A percentile compares a stretch with the other conserved stretches of the same genome.
Evolutionary conservation across 805 yeast genomes (phyloP).

Genomic region (Wickerhamiella bombiphila): DNA sequence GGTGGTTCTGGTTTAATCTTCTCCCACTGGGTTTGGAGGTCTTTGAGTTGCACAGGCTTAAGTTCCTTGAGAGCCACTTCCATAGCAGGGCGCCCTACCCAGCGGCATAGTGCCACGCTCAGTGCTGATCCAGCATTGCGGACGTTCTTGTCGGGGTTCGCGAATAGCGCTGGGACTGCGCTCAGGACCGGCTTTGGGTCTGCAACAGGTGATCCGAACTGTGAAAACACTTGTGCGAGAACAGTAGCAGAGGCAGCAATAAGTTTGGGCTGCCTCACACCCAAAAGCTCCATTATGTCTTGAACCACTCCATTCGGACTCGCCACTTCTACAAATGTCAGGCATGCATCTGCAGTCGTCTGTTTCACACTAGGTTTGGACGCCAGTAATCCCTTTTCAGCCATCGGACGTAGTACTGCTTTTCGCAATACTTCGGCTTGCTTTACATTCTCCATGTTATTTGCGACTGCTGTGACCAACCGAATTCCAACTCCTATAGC

Average conservation of each 20-base stretch:
- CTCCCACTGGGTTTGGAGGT: constrained; percentile 48
- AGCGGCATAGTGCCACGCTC: constrained; percentile 53
- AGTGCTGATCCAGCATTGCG: constrained; percentile 62
- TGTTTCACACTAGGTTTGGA: constrained; percentile 60
- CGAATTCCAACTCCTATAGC: constrained; percentile 75
- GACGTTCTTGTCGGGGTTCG: constrained; percentile 76
- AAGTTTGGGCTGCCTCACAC: constrained; percentile 56
- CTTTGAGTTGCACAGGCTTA: constrained; percentile 87
- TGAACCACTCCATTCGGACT: constrained; percentile 43
- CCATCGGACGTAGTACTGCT: constrained; percentile 27
- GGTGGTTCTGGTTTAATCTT: constrained; percentile 1
- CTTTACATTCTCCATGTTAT: constrained; percentile 33
- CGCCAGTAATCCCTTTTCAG: constrained; percentile 74
- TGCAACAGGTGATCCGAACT: constrained; percentile 50
- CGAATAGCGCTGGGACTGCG: constrained; percentile 51
- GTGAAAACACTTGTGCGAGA: constrained; percentile 37
- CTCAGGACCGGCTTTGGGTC: constrained; percentile 45
- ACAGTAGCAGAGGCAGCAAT: constrained; percentile 54
- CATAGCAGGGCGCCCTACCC: constrained; percentile 55
- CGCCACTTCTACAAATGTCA: constrained; percentile 51
- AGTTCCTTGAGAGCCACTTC: constrained; percentile 43
- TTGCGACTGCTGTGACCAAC: constrained; percentile 39
- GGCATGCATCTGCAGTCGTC: constrained; percentile 45
- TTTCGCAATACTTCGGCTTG: constrained; percentile 23
- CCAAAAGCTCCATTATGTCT: constrained; percentile 44